A percentile compares a stretch with the other conserved stretches of the same genome.
These are phyloP conservation scores for Entrophospora sp. DNA, from an alignment of 192 early-diverging fungal species.

Conservation along the genomic window DNA sequence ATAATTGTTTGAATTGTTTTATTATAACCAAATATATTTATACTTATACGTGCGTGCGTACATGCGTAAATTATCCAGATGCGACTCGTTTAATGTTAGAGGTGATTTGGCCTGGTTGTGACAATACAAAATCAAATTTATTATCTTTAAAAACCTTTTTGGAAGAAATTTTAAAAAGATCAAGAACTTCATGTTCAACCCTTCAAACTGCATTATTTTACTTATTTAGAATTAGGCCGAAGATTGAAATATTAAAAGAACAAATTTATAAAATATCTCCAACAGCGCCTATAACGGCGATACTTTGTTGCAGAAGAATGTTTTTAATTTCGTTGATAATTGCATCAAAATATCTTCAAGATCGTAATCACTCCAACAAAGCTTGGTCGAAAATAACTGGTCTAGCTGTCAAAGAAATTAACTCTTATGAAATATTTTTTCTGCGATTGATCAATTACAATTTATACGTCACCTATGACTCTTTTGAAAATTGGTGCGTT, in stretches of 20 bases:
- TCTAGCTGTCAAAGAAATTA: slow-evolving; percentile 66
- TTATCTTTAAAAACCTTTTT: slow-evolving; percentile 61
- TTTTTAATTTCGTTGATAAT: slow-evolving; percentile 77
- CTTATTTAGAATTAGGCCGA: slow-evolving; percentile 39
- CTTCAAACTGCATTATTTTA: slow-evolving; percentile 72
- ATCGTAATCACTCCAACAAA: slow-evolving; percentile 75
- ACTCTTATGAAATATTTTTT: slow-evolving; percentile 69
- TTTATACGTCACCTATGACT: too few relatives aligned
- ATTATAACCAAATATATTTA: background rate
- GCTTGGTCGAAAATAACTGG: slow-evolving; percentile 86
- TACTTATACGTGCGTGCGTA: background rate
- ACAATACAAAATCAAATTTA: slow-evolving; percentile 30
- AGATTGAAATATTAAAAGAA: background rate
- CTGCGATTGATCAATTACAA: slow-evolving; percentile 69
- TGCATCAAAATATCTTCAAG: slow-evolving; percentile 82
- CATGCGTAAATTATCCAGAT: slow-evolving; percentile 24
- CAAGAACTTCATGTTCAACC: slow-evolving; percentile 69
- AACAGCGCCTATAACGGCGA: background rate
- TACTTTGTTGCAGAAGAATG: slow-evolving; percentile 75
- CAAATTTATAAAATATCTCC: background rate
- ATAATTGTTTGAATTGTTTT: background rate
- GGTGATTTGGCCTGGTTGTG: slow-evolving; percentile 38
- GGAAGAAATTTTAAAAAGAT: slow-evolving; percentile 64
- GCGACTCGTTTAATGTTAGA: slow-evolving; percentile 44
- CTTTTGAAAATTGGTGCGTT: too few relatives aligned